Evolutionary conservation across 768 basidiomycete genomes (phyloP).

Genomic region (Lepiota venenata): DNA sequence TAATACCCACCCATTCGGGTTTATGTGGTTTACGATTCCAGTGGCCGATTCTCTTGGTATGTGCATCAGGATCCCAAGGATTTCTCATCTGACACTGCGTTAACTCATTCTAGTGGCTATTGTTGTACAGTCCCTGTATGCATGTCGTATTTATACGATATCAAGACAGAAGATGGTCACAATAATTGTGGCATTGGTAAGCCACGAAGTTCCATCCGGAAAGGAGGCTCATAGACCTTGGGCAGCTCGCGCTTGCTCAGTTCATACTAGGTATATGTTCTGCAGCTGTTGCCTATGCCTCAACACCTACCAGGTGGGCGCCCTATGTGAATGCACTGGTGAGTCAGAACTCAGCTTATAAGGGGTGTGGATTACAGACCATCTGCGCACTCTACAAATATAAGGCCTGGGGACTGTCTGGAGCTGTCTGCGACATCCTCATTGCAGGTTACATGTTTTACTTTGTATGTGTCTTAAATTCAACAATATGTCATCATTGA

Average conservation of each 20-base stretch:
- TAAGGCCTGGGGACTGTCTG: background rate
- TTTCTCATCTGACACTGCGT: background rate
- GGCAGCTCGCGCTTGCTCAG: background rate
- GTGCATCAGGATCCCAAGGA: background rate
- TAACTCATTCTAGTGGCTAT: background rate
- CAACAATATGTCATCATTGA: background rate
- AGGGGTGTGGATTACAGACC: background rate
- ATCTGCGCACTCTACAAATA: background rate
- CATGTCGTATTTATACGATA: background rate
- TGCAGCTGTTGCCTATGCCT: background rate
- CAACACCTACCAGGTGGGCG: background rate
- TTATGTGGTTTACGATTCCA: background rate
- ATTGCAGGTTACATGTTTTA: constrained; percentile 6
- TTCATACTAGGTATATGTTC: background rate
- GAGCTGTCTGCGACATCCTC: background rate
- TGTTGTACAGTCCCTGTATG: background rate
- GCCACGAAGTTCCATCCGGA: background rate
- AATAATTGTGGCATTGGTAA: background rate
- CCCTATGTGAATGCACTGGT: background rate
- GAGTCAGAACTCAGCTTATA: background rate
- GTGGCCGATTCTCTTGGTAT: background rate
- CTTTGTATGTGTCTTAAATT: background rate
- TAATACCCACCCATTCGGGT: background rate
- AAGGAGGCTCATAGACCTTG: too few species aligned
- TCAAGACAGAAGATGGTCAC: background rate